Evolutionary conservation across 2,329 filamentous ascomycete species (phyloP).

Genomic region (Rutstroemia sp.): DNA sequence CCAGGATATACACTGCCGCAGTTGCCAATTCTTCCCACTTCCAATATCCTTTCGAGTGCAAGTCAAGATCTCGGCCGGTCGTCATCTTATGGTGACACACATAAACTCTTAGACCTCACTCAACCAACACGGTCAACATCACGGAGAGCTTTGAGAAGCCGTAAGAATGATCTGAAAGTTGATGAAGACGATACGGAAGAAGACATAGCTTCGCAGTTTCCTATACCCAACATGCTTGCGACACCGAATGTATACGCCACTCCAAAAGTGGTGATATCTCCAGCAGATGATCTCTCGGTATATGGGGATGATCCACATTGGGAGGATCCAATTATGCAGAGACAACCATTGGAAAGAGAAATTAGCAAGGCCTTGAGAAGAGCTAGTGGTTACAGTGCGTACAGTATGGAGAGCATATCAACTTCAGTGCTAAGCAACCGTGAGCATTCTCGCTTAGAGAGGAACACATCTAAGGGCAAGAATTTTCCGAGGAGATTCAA

Average conservation of each 20-base stretch:
- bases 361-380: conserved; percentile 26
- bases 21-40: neutral
- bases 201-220: conserved; percentile 1
- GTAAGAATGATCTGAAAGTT: neutral
- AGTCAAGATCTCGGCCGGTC: conserved; percentile 11
- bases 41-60: conserved; percentile 2
- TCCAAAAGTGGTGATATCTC: conserved; percentile 13
- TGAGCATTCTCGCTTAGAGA: conserved; percentile 8
- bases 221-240: conserved; percentile 7
- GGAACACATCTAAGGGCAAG: conserved; percentile 7
- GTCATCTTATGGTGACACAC: conserved; percentile 17
- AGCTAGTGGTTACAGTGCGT: conserved; percentile 21
- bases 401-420: conserved; percentile 20
- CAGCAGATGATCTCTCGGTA: conserved; percentile 8
- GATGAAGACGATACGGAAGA: conserved; percentile 2
- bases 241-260: neutral
- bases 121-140: neutral
- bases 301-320: conserved; percentile 7
- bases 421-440: conserved; percentile 12
- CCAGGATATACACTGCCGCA: conserved; percentile 11
- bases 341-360: conserved; percentile 23
- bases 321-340: neutral
- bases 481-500: conserved; percentile 12
- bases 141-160: neutral
- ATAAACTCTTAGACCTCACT: conserved; percentile 17